A percentile compares a stretch with the other conserved stretches of the same genome.
Evolutionary conservation across 148 eudicot species (phyloP).

Genomic region (Rhododendron molle): DNA sequence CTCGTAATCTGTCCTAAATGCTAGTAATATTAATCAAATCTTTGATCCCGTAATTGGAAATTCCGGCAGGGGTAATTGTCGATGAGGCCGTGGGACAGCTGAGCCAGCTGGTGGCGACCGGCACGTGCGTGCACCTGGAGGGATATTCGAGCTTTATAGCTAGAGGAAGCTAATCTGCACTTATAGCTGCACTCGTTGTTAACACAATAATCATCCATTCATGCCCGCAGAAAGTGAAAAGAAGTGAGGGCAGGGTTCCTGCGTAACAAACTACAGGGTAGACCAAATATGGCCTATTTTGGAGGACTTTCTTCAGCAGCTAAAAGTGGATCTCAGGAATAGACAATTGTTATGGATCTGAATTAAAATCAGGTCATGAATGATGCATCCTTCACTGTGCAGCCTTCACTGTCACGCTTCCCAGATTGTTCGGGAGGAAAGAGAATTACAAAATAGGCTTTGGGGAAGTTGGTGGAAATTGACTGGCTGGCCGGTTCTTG

Average conservation of each 20-base stretch:
- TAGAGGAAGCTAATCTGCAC: neutral
- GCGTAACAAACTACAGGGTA: neutral
- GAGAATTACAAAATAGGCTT: neutral
- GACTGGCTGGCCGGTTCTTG: neutral
- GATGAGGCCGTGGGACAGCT: constrained; percentile 35
- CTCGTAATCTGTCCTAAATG: neutral
- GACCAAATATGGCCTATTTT: neutral
- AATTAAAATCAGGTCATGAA: neutral
- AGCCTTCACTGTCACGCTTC: neutral
- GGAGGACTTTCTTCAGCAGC: neutral
- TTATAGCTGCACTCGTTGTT: neutral
- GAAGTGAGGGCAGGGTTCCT: neutral
- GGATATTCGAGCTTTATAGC: constrained; percentile 21
- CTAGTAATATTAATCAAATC: neutral
- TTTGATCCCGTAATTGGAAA: neutral
- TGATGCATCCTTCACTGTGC: neutral
- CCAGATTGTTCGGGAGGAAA: neutral
- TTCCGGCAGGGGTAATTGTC: constrained; percentile 26
- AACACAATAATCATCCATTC: neutral
- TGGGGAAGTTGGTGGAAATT: neutral
- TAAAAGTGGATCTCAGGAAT: neutral
- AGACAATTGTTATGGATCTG: neutral
- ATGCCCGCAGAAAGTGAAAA: neutral
- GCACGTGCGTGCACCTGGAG: constrained; percentile 52
- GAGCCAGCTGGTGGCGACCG: constrained; percentile 40